These are phyloP conservation scores for Benincasa hispida DNA, from an alignment of 306 rosid genomes.

Conservation along the genomic window DNA sequence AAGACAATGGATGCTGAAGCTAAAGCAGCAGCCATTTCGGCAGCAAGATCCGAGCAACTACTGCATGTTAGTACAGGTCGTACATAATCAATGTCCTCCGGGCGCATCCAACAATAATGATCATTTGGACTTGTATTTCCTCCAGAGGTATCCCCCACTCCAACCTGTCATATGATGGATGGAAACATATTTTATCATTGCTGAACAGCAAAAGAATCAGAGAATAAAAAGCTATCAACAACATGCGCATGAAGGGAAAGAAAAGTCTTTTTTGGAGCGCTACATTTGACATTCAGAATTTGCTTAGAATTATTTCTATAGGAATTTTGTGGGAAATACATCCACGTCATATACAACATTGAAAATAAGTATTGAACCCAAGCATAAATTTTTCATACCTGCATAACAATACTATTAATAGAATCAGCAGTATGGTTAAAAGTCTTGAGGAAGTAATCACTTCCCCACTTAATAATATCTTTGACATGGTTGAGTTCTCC, in stretches of 20 bases:
- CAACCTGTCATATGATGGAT: constrained; percentile 42
- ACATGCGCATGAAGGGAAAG: neutral
- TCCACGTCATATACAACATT: neutral
- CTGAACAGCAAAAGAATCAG: neutral
- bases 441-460: constrained; percentile 88
- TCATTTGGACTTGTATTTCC: constrained; percentile 73
- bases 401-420: constrained; percentile 41
- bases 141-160: constrained; percentile 61
- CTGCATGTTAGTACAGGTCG: constrained; percentile 58
- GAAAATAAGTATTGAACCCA: neutral
- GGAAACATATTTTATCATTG: neutral
- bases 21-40: constrained; percentile 92
- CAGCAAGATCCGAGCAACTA: constrained; percentile 79
- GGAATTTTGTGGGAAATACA: neutral
- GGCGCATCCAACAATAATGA: constrained; percentile 99
- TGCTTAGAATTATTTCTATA: neutral
- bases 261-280: neutral
- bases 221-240: neutral
- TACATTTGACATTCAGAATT: neutral
- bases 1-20: constrained; percentile 96
- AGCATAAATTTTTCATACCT: constrained; percentile 29
- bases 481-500: constrained; percentile 81
- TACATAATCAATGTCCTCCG: constrained; percentile 78
- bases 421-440: constrained; percentile 77
- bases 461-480: constrained; percentile 88